Percentiles rank a stretch among this genome's conserved stretches.
Evolutionary conservation across 768 basidiomycete genomes (phyloP).

Genomic region (Serendipita sp.): DNA sequence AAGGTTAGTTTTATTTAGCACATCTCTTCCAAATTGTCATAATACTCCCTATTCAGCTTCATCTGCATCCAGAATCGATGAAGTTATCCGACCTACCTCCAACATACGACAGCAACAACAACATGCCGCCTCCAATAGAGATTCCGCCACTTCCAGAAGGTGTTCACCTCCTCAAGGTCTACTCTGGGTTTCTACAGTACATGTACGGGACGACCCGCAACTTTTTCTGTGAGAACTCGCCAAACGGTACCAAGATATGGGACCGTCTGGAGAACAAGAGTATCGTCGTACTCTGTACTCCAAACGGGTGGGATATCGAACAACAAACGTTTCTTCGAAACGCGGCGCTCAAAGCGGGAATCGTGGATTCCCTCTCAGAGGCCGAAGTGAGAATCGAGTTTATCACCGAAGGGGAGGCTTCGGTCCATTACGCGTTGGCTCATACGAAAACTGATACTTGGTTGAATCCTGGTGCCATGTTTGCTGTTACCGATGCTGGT

Average conservation of each 20-base stretch:
- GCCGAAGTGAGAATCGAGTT: conserved; percentile 9
- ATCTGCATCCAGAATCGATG: background rate
- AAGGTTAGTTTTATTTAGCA: background rate
- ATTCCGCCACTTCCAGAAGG: conserved; percentile 3
- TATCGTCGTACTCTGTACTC: background rate
- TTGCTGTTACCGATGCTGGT: background rate
- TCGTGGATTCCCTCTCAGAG: background rate
- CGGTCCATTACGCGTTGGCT: background rate
- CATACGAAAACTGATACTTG: background rate
- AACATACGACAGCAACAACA: background rate
- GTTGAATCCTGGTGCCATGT: background rate
- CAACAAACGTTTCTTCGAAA: conserved; percentile 6
- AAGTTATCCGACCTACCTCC: background rate
- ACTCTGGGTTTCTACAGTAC: conserved; percentile 5
- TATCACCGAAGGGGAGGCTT: conserved; percentile 13
- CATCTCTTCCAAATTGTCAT: background rate
- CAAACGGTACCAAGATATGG: background rate
- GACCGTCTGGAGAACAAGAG: background rate
- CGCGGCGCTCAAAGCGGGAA: conserved; percentile 3
- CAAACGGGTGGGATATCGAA: conserved; percentile 8
- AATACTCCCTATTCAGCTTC: background rate
- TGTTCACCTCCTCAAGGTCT: conserved; percentile 4
- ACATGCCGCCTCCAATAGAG: background rate
- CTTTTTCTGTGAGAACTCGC: background rate
- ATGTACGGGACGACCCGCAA: background rate